Conservation (phyloP, 805 yeast species). For the Cephaloascus albidus region DNA sequence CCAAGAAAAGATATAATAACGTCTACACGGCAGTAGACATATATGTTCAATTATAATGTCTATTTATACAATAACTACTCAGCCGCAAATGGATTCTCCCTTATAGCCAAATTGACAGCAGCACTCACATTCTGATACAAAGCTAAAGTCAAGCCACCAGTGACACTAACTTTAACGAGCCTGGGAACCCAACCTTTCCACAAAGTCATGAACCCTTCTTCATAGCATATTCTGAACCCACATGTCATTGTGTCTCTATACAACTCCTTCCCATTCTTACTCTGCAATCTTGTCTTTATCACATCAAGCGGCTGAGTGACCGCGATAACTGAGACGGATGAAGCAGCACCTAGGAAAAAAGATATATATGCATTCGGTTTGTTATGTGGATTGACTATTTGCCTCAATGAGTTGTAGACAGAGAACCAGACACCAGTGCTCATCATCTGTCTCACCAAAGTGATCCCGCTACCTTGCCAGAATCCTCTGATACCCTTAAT, state of each 20-base stretch:
- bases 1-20: no score
- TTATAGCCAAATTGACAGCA: conserved; percentile 23
- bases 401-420: conserved; percentile 70
- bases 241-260: conserved; percentile 57
- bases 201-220: conserved; percentile 34
- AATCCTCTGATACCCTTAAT: conserved; percentile 73
- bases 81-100: conserved; percentile 26
- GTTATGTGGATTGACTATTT: conserved; percentile 48
- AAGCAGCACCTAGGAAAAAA: conserved; percentile 43
- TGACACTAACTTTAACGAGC: conserved; percentile 57
- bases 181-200: conserved; percentile 61
- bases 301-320: conserved; percentile 87
- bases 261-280: conserved; percentile 49
- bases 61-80: conserved; percentile 7
- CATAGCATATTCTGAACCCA: conserved; percentile 36
- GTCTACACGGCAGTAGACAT: not conserved
- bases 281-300: conserved; percentile 79
- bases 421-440: conserved; percentile 81
- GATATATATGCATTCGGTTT: conserved; percentile 13
- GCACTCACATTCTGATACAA: conserved; percentile 52
- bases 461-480: conserved; percentile 76
- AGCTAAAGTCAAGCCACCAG: conserved; percentile 61
- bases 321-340: conserved; percentile 66
- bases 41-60: conserved; percentile 4
- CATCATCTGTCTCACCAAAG: conserved; percentile 68